Percentiles rank a stretch among this genome's conserved stretches.
Conservation (phyloP, 768 basidiomycete species). For the Clitopilus hobsonii region DNA sequence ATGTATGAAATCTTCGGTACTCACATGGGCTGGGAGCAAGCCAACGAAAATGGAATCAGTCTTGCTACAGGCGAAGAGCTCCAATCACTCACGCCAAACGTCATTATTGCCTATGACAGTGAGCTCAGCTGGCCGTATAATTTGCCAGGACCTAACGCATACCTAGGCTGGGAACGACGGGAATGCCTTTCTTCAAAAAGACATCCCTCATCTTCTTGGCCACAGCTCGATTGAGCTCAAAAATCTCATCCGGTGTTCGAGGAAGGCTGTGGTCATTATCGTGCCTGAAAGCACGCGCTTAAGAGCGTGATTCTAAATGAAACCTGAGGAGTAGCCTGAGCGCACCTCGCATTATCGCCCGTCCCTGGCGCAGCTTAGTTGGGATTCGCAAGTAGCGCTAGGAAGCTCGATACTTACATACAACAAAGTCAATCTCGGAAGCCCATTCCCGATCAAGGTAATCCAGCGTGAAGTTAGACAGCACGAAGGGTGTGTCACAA, state of each 20-base stretch:
- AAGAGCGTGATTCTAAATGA: not conserved
- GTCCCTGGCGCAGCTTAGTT: slow-evolving; percentile 46
- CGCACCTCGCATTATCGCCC: slow-evolving; percentile 68
- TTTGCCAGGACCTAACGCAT: slow-evolving; percentile 16
- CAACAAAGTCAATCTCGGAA: slow-evolving; percentile 83
- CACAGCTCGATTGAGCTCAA: slow-evolving; percentile 63
- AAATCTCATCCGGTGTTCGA: slow-evolving; percentile 77
- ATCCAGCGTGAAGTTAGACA: slow-evolving; percentile 82
- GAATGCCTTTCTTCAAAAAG: slow-evolving; percentile 68
- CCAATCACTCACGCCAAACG: slow-evolving; percentile 66
- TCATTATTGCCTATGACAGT: slow-evolving; percentile 75
- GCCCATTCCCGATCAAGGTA: slow-evolving; percentile 78
- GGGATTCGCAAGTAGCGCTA: slow-evolving; percentile 2
- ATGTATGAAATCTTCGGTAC: slow-evolving; percentile 13
- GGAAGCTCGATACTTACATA: slow-evolving; percentile 48
- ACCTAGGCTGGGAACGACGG: slow-evolving; percentile 81
- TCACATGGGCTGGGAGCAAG: slow-evolving; percentile 49
- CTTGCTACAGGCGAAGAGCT: slow-evolving; percentile 2
- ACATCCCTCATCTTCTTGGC: slow-evolving; percentile 66
- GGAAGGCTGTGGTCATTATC: slow-evolving; percentile 83
- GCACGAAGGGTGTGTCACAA: slow-evolving; percentile 76
- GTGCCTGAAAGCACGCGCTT: slow-evolving; percentile 42
- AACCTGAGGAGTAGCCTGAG: not conserved
- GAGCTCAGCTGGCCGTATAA: not conserved
- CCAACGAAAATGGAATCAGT: slow-evolving; percentile 11